Base-by-base conservation (phyloP, 225 moss, liverwort and hornwort genomes). In the Marchantia paleacea region DNA sequence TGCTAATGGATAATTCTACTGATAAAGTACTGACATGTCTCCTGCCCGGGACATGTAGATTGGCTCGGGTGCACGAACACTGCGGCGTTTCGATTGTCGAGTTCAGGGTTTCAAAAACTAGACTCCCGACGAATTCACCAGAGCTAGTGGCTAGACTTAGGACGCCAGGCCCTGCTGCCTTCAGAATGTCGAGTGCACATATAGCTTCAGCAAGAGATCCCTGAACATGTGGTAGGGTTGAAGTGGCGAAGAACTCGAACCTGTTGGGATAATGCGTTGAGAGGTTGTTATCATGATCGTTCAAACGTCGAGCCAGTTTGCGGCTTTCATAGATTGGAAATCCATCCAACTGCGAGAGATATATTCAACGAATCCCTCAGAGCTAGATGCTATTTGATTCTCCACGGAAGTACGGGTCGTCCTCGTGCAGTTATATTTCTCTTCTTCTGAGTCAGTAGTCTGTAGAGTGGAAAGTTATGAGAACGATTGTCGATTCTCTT, bases 131-230 rank as follows among this genome's bases (percentile, higher is more conserved):
- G 24, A 25, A 0, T 39, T 51, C 51, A 16, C 79, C 79, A 12
- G 12, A 52, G 24, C 24, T 20, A 69, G 49, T 79, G 51, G 79
- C 79, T 30, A 48, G 22, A 6, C 64, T 12, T 6, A 48, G 19
- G 11, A 76, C 29, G 8, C 58, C 61, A 26, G 24, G 12, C 24
- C 69, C 69, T 55, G 79, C 66, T 3, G 79, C 79, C 52, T 69
- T 55, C 2, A 69, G 68, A 7, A 24, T 26, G 30, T 79, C 79
- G 31, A 79, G 25, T 16, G 79, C 79, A 29, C 52, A 69, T 6
- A 79, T 69, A n/a, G 79, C 68, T 52, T 79, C 79, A 52, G 24
- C 68, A 11, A 79, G 24, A 49, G 67, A 66, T n/a, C 79, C 79
- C 50, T 79, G 52, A 11, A 79, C 79, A 79, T 79, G 65, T 29